Evolutionary conservation across 345 rosid genomes (phyloP), one percentile per base, ranked within the genome.

Genomic region (Hibiscus mutabilis): DNA sequence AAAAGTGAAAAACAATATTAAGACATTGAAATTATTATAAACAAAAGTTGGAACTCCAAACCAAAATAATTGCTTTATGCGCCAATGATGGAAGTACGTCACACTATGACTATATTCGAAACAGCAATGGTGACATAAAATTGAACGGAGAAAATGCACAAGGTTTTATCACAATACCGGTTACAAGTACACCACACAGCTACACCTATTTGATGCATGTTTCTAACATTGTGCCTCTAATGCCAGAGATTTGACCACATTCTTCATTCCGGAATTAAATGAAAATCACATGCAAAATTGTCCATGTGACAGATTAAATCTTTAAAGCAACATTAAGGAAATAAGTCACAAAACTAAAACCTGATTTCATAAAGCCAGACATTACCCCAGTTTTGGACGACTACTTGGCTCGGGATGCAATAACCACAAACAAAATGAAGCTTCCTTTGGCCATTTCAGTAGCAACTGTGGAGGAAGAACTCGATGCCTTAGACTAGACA

Each of bases 401-500:
- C 82, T 79, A 70, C 79, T 86, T 42, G 97, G 97, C 65, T 92
- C 97, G 0, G 99, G 97, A 71, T 92, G 99, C 60, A 95, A 81
- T 58, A 95, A 73, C 99, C 91, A 95, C 77, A 95, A 73, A 85
- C 99, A 95, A 81, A 89, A 92, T 1, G 97, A 86, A 76, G 96
- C 99, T 84, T 92, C 96, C 82, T 92, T 95, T 3, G 97, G 87
- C 85, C 89, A 92, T 72, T 88, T 88, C 70, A 90, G 79, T 74
- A 95, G 83, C 82, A 95, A 73, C 70, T 88, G 97, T 71, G 97
- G 90, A 52, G 97, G 97, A 86, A 95, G 99, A 76, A 95, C 88
- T 9, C 99, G 93, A 81, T 95, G 97, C 81, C 96, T 85, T 82
- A 95, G 77, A 77, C 97, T 89, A 62, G 93, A 86, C 99, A 95